Base-by-base conservation (phyloP, 139 green algal genomes). In the Dunaliella primolecta region DNA sequence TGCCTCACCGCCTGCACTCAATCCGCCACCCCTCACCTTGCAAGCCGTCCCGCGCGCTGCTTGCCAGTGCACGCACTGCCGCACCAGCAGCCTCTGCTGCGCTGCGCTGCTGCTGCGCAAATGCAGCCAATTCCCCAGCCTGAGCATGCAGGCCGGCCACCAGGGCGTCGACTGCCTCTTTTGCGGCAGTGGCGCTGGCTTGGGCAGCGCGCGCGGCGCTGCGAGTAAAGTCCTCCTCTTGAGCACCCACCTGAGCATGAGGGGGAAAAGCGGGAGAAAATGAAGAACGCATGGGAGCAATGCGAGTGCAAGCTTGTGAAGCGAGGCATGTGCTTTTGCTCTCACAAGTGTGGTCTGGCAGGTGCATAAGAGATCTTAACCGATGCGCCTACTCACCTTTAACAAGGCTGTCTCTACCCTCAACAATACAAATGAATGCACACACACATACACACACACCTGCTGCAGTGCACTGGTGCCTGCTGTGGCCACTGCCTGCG, bases 101-200 rank as follows among this genome's bases (percentile, higher is more conserved):
- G 72, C 21, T 34, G 56, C 75, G 35, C 32, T 37, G 37, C 79
- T 84, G 20, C 79, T 36, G 24, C 24, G 33, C 35, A 56, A 93
- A 92, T 1, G 36, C 36, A 75, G 85, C 74, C 32, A 94, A 31
- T 74, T 89, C 83, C 7, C 72, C 77, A 2, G 82, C 57, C 32
- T 90, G 82, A 57, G 86, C 76, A 70, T 89, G 55, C 32, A 89
- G 74, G 3, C 83, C 89, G 31, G 33, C 33, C 1, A 33, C 76
- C 31, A 92, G 83, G 25, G 46, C 80, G 29, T 87, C 36, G 3
- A 92, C 57, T 0, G 89, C 87, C 2, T 81, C 57, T 1, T 56
- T 56, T 0, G 74, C 78, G 0, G 85, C 81, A 34, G 89, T 37
- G 0, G 72, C 76, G 7, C 34, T 36, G 1, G 74, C 3, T 21